Conservation (phyloP, 108 stramenopile genomes). For the Skeletonema tropicum region DNA sequence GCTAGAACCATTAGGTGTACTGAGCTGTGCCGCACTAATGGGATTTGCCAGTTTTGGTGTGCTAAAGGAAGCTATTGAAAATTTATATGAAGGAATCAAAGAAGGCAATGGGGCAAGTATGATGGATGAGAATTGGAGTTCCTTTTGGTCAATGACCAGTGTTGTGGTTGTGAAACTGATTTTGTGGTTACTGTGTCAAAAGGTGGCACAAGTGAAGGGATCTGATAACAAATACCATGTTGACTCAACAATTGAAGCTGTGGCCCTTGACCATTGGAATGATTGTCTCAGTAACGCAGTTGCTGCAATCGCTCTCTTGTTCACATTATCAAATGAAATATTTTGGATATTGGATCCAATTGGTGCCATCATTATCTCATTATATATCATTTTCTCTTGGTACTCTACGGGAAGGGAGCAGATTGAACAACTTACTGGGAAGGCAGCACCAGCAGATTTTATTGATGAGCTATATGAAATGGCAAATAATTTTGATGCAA, state of each 20-base stretch:
- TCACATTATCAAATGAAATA: constrained; percentile 54
- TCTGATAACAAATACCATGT: constrained; percentile 43
- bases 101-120: constrained; percentile 20
- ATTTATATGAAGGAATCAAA: constrained; percentile 31
- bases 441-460: constrained; percentile 86
- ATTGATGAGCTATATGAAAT: constrained; percentile 84
- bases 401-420: constrained; percentile 90
- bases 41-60: constrained; percentile 92
- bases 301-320: constrained; percentile 81
- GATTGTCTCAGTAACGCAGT: constrained; percentile 88
- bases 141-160: constrained; percentile 70
- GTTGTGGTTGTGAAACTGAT: constrained; percentile 83
- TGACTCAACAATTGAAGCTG: constrained; percentile 83
- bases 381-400: constrained; percentile 94
- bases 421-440: constrained; percentile 91
- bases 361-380: constrained; percentile 86
- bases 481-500: constrained; percentile 79
- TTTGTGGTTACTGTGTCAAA: constrained; percentile 68
- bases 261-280: constrained; percentile 96
- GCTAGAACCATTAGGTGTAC: constrained; percentile 92
- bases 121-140: constrained; percentile 56
- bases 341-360: constrained; percentile 89
- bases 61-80: constrained; percentile 70
- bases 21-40: constrained; percentile 94
- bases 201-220: constrained; percentile 35